A percentile compares a stretch with the other conserved stretches of the same genome.
phyloP scores from a whole-genome alignment of 768 basidiomycete species.

The Mycena kentingensis region DNA sequence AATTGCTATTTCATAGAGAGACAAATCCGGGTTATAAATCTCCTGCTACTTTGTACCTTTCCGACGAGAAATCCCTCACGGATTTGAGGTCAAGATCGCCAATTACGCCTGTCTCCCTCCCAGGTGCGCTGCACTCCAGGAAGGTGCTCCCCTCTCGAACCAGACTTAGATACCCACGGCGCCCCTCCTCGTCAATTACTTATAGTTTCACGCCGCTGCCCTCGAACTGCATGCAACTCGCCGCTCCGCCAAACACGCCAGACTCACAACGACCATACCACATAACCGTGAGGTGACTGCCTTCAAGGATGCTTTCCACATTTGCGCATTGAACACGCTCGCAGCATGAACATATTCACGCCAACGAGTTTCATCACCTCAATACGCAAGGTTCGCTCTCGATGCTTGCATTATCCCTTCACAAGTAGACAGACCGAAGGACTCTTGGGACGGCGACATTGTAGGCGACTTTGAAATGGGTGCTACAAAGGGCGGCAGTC shows the following conservation, averaged over 20 bases:
- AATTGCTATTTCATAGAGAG: no score
- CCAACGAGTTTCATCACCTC: conserved; percentile 51
- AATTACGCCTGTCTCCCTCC: no score
- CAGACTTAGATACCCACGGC: conserved; percentile 16
- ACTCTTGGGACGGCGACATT: conserved; percentile 43
- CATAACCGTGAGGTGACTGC: conserved; percentile 38
- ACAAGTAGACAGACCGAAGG: background rate
- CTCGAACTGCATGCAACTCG: conserved; percentile 42
- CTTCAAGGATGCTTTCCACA: background rate
- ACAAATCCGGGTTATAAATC: no score
- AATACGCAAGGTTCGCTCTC: conserved; percentile 29
- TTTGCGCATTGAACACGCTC: background rate
- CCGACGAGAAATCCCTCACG: no score
- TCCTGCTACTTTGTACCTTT: no score
- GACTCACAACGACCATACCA: conserved; percentile 40
- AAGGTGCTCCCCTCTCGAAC: no score
- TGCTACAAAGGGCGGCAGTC: conserved; percentile 31
- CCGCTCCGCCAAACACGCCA: conserved; percentile 31
- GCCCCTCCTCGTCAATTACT: conserved; percentile 35
- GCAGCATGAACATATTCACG: conserved; percentile 49
- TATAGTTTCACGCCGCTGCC: conserved; percentile 43
- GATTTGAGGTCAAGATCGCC: no score
- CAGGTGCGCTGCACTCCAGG: no score
- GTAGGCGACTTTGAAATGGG: conserved; percentile 53
- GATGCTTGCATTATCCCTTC: background rate